These are phyloP conservation scores for Rauvolfia tetraphylla DNA, from an alignment of 257 asterid genomes.

Conservation along the genomic window DNA sequence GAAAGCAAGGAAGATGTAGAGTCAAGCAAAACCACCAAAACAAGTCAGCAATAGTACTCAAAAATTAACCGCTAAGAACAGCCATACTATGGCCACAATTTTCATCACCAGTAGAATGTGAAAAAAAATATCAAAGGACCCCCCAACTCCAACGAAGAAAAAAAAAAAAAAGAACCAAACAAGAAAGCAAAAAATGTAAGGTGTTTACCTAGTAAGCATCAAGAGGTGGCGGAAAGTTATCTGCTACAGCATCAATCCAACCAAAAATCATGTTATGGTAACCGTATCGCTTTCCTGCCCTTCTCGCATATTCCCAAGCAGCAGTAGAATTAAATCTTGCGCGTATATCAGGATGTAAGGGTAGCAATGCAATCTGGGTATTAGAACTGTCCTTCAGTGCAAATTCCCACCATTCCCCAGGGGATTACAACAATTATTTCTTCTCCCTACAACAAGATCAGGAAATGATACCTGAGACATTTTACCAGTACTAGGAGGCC, in stretches of 20 bases:
- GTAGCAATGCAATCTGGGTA: constrained; percentile 89
- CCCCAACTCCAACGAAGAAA: too few relatives aligned
- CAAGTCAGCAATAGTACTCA: too few relatives aligned
- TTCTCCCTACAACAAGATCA: constrained; percentile 72
- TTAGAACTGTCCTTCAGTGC: constrained; percentile 83
- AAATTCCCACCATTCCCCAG: constrained; percentile 98
- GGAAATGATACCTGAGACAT: constrained; percentile 13
- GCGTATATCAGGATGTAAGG: constrained; percentile 86
- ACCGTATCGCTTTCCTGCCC: constrained; percentile 97
- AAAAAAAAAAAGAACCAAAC: background rate
- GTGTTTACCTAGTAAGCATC: constrained; percentile 97
- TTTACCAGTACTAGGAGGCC: background rate
- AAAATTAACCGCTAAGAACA: background rate
- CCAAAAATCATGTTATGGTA: constrained; percentile 99
- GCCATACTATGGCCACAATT: background rate
- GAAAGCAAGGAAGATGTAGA: background rate
- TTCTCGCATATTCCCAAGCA: constrained; percentile 89
- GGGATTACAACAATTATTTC: constrained; percentile 80
- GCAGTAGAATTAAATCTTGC: constrained; percentile 71
- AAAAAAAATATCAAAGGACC: too few relatives aligned
- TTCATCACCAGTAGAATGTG: too few relatives aligned
- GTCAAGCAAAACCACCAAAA: background rate
- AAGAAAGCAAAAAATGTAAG: background rate
- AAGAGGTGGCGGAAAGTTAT: constrained; percentile 95
- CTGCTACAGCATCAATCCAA: constrained; percentile 95